A percentile compares a stretch with the other conserved stretches of the same genome.
Conservation (phyloP, 139 green algal genomes). For the Desmodesmus armatus region DNA sequence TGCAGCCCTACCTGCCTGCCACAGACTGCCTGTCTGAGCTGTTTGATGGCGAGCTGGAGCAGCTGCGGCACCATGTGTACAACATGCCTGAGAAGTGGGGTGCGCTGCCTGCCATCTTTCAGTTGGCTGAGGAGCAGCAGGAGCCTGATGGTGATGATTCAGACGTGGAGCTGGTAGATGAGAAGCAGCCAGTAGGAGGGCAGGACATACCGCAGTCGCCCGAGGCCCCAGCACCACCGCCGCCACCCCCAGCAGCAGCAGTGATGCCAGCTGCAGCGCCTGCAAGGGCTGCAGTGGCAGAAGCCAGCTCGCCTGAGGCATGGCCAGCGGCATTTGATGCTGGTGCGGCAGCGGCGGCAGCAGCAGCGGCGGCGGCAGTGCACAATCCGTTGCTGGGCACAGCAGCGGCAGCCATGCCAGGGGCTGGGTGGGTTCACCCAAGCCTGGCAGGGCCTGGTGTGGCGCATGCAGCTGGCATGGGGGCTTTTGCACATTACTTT, state of each 20-base stretch:
- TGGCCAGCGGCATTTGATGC: not conserved
- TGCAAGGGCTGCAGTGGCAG: not conserved
- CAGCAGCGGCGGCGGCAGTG: not conserved
- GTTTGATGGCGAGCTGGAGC: not conserved
- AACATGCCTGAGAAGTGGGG: not conserved
- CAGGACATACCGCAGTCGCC: not conserved
- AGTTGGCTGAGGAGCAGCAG: conserved; percentile 13
- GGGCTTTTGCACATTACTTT: too few relatives aligned
- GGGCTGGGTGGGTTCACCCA: too few relatives aligned
- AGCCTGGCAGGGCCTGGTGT: too few relatives aligned
- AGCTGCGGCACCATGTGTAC: not conserved
- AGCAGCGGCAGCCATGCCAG: conserved; percentile 25
- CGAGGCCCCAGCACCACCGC: not conserved
- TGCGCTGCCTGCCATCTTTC: not conserved
- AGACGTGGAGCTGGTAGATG: not conserved
- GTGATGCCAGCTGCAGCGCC: not conserved
- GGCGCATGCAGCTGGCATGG: not conserved
- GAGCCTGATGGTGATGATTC: conserved; percentile 4
- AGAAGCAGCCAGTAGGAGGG: not conserved
- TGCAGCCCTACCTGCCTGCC: not conserved
- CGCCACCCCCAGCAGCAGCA: conserved; percentile 1
- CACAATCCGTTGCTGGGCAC: not conserved
- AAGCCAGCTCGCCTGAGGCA: not conserved
- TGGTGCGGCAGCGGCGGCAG: not conserved
- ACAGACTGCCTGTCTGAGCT: not conserved